Evolutionary conservation across 768 basidiomycete genomes (phyloP), one percentile per base, ranked within the genome.

Genomic region (Mycena haematopus): DNA sequence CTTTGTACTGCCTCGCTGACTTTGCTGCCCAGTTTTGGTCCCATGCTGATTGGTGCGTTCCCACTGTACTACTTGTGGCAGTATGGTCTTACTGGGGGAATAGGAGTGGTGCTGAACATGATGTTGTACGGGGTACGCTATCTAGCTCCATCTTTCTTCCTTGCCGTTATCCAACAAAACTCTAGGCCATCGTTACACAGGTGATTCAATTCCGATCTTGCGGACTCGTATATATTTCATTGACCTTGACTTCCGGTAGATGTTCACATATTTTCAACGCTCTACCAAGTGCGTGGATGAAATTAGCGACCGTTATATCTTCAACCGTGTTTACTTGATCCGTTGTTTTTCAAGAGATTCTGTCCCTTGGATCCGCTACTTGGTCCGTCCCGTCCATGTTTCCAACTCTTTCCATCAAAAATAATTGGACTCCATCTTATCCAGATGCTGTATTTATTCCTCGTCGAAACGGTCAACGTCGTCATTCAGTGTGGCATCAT

Each of bases 121-220:
- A 36, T 58, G 44, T 36, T 65, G 13, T 65, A 65, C 38, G 65
- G 65, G 27, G 65, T 65, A 35, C 17, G 62, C 40, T 25, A 6
- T 60, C 2, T 19, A 9, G 22, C 33, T 4, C 9, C 19, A 19
- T 51, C 36, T 36, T 10, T 15, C 36, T 2, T 15, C 42, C 22
- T 11, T 36, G 5, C 24, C 29, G 6, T 11, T 31, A 1, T 9
- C 36, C 51, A 42, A 57, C 13, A 3, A 8, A 3, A 35, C 25
- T 19, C 6, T 15, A 63, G 62, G 27, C 42, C 11, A 40, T 65
- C 36, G 35, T 52, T 21, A 52, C 40, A 35, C 64, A 65, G 25
- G 56, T 58, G 25, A n/a, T n/a, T n/a, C n/a, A n/a, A n/a, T n/a
- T n/a, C n/a, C n/a, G n/a, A n/a, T n/a, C n/a, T n/a, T 35, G 19